phyloP scores from a whole-genome alignment of 345 rosid species.

The Salix viminalis region DNA sequence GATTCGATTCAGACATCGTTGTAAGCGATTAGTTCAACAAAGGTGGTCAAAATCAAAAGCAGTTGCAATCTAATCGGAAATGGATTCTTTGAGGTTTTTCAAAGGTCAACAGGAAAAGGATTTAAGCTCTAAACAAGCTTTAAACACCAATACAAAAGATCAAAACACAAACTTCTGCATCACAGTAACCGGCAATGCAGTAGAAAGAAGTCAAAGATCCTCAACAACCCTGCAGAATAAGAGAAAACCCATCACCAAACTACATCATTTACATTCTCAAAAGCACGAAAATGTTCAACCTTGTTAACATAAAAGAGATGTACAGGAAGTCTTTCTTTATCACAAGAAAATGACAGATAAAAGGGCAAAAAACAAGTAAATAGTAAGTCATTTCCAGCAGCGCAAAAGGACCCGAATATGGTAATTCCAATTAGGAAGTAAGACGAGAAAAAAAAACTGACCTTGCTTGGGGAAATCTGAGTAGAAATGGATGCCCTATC shows the following conservation, averaged over 20 bases:
- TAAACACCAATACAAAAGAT: background rate
- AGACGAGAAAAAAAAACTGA: background rate
- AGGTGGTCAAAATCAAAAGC: background rate
- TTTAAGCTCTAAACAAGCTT: background rate
- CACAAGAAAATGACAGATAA: background rate
- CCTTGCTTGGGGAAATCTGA: conserved; percentile 3
- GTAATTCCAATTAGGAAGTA: background rate
- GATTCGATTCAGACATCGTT: conserved; percentile 21
- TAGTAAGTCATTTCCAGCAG: background rate
- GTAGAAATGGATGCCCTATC: background rate
- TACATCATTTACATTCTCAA: background rate
- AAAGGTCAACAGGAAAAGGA: background rate
- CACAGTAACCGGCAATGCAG: background rate
- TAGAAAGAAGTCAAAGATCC: background rate
- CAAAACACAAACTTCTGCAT: background rate
- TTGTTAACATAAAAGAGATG: background rate
- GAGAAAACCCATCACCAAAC: background rate
- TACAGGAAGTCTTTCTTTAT: background rate
- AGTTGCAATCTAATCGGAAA: background rate
- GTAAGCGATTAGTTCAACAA: background rate
- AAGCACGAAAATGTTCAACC: background rate
- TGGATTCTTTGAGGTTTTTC: background rate
- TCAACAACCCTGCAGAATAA: conserved; percentile 2
- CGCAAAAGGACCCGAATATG: background rate
- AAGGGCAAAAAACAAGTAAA: background rate